Evolutionary conservation across 2,329 filamentous ascomycete genomes (phyloP).

Genomic region (Tolypocladium inflatum): DNA sequence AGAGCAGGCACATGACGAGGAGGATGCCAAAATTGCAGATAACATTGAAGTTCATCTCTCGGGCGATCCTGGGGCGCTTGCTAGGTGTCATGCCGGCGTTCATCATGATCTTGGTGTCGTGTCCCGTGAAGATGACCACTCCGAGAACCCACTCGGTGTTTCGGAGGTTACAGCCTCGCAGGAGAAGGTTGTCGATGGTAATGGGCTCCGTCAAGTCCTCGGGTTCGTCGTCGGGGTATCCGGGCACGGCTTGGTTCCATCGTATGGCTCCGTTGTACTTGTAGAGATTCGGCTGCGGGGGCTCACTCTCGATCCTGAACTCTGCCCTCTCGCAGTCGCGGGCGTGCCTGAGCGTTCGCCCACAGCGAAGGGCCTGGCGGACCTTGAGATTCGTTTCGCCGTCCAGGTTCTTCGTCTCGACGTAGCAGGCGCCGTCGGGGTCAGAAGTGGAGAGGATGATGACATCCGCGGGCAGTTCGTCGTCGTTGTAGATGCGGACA

Average conservation of each 20-base stretch:
- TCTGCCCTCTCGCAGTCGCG: conserved; percentile 84
- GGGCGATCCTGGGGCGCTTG: conserved; percentile 84
- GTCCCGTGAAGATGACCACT: conserved; percentile 86
- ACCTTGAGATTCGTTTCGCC: conserved; percentile 98
- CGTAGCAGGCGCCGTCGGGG: conserved; percentile 86
- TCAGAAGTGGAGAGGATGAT: conserved; percentile 91
- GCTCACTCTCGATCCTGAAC: conserved; percentile 83
- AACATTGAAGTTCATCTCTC: conserved; percentile 94
- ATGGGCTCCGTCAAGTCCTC: conserved; percentile 86
- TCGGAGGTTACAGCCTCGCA: conserved; percentile 85
- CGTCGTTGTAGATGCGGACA: conserved; percentile 90
- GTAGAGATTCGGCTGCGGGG: conserved; percentile 88
- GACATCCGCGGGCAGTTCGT: conserved; percentile 88
- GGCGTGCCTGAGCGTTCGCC: conserved; percentile 74
- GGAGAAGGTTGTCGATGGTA: conserved; percentile 86
- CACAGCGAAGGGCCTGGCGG: conserved; percentile 79
- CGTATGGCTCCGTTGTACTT: conserved; percentile 84
- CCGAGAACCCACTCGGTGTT: conserved; percentile 96
- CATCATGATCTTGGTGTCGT: conserved; percentile 99
- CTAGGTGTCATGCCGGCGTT: conserved; percentile 92
- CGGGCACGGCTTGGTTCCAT: conserved; percentile 68
- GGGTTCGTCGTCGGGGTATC: conserved; percentile 49
- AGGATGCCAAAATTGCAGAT: conserved; percentile 92
- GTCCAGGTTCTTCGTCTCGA: conserved; percentile 97
- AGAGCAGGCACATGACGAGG: conserved; percentile 78